Evolutionary conservation across 441 rosid species (phyloP).

Genomic region (Breynia disticha): DNA sequence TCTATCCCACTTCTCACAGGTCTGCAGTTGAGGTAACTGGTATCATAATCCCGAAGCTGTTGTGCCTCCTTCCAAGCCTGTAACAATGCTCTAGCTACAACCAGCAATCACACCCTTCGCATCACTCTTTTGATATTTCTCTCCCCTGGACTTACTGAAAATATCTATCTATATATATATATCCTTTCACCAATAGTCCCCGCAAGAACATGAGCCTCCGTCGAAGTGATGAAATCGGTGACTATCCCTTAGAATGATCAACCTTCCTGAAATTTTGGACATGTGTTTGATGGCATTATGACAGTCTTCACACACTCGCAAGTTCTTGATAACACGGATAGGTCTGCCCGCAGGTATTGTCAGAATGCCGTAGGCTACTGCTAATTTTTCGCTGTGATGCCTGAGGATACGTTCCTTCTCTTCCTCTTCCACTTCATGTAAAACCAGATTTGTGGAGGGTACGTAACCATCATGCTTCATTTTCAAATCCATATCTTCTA

Average conservation of each 20-base stretch:
- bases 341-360: slow-evolving; percentile 22
- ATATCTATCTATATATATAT: no score
- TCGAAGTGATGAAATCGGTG: slow-evolving; percentile 27
- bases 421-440: slow-evolving; percentile 81
- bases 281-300: slow-evolving; percentile 25
- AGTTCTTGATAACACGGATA: slow-evolving; percentile 26
- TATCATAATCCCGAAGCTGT: no score
- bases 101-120: no score
- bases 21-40: no score
- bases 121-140: not conserved
- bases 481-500: slow-evolving; percentile 44
- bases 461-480: slow-evolving; percentile 55
- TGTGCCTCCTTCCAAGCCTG: no score
- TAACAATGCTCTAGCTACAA: no score
- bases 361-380: slow-evolving; percentile 24
- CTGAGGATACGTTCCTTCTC: slow-evolving; percentile 70
- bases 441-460: slow-evolving; percentile 48
- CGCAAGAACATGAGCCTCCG: slow-evolving; percentile 27
- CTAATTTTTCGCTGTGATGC: slow-evolving; percentile 56
- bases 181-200: slow-evolving; percentile 35
- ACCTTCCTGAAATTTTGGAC: slow-evolving; percentile 22
- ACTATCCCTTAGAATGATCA: slow-evolving; percentile 23
- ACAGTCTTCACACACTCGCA: slow-evolving; percentile 27
- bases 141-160: not conserved
- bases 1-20: no score